Conservation (phyloP, 1,139 yeast species). For the Saccharomycopsis hybrid region DNA sequence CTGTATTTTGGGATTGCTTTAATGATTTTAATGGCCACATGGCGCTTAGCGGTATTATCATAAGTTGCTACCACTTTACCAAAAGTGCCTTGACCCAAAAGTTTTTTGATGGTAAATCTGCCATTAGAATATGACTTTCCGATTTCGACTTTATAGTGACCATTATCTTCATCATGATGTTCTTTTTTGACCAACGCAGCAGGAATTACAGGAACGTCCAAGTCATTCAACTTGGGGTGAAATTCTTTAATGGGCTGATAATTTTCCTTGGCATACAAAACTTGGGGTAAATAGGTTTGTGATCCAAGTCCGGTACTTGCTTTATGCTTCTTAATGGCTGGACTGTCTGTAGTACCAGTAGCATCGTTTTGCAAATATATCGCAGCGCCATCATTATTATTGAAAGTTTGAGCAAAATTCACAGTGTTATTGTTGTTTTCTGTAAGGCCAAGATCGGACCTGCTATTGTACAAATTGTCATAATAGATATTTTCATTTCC, state of each 20-base stretch:
- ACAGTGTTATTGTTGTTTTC: no score
- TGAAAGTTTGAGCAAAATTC: no score
- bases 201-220: slow-evolving; percentile 9
- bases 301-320: no score
- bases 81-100: slow-evolving; percentile 95
- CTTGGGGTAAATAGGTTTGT: slow-evolving; percentile 5
- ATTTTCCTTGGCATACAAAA: slow-evolving; percentile 1
- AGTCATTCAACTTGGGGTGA: slow-evolving; percentile 1
- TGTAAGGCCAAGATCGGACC: no score
- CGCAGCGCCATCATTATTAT: no score
- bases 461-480: background rate
- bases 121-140: slow-evolving; percentile 61
- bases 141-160: slow-evolving; percentile 66
- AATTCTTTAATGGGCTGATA: slow-evolving; percentile 9
- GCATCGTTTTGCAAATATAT: no score
- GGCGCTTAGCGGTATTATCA: slow-evolving; percentile 46
- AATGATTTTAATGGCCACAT: slow-evolving; percentile 88
- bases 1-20: slow-evolving; percentile 72
- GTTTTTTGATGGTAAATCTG: slow-evolving; percentile 55
- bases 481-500: background rate
- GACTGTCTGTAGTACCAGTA: no score
- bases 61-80: slow-evolving; percentile 84
- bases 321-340: no score
- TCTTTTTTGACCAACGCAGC: background rate
- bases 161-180: slow-evolving; percentile 53